Evolutionary conservation across 805 yeast species (phyloP).

Genomic region (Hanseniaspora occidentalis): DNA sequence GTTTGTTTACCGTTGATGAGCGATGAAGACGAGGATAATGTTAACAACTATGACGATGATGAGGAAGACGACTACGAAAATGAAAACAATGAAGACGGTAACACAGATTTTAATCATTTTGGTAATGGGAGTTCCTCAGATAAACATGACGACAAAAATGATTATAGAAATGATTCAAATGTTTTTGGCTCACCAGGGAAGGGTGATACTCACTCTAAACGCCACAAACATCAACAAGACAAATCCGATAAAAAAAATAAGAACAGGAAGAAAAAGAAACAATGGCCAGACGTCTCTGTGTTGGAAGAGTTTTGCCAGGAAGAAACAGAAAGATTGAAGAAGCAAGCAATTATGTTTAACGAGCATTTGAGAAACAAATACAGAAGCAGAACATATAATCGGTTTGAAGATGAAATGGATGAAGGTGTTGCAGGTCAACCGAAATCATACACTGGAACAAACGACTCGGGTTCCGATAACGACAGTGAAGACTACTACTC

Average conservation of each 20-base stretch:
- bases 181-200: too few relatives aligned
- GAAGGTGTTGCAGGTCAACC: too few relatives aligned
- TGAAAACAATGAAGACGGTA: not conserved
- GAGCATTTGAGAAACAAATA: constrained; percentile 7
- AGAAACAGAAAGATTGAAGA: constrained; percentile 41
- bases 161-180: constrained; percentile 2
- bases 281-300: constrained; percentile 78
- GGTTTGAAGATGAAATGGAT: constrained; percentile 2
- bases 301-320: constrained; percentile 66
- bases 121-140: constrained; percentile 1
- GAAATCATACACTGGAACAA: too few relatives aligned
- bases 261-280: constrained; percentile 12
- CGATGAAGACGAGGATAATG: constrained; percentile 23
- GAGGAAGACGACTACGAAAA: constrained; percentile 1
- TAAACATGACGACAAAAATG: not conserved
- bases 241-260: constrained; percentile 10
- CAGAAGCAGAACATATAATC: constrained; percentile 11
- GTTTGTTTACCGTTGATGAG: constrained; percentile 77
- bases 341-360: constrained; percentile 25
- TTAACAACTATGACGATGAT: constrained; percentile 11
- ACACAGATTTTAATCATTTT: not conserved
- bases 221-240: constrained; percentile 1
- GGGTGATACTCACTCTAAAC: constrained; percentile 1
- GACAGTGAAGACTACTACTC: too few relatives aligned
- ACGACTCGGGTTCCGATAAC: too few relatives aligned